Evolutionary conservation across 148 eudicot genomes (phyloP).

Genomic region (Talinum fruticosum): DNA sequence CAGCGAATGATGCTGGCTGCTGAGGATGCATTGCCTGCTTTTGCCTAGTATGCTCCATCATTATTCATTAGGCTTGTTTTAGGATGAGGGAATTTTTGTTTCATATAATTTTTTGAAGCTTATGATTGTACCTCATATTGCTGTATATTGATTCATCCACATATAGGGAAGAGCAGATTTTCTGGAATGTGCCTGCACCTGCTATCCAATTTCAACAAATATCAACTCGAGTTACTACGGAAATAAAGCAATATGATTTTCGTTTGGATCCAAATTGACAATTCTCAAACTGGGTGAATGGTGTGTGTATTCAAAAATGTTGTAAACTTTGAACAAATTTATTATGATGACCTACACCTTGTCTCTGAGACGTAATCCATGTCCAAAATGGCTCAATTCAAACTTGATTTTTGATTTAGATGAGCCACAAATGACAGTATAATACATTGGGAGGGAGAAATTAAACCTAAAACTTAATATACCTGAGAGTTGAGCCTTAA

Average conservation of each 20-base stretch:
- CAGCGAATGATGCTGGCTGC: constrained; percentile 67
- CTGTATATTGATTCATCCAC: constrained; percentile 20
- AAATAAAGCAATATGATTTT: neutral
- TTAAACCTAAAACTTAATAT: too few species aligned
- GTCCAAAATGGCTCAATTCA: too few species aligned
- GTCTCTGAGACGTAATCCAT: too few species aligned
- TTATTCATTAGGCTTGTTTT: neutral
- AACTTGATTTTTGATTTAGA: too few species aligned
- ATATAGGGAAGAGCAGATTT: neutral
- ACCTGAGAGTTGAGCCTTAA: too few species aligned
- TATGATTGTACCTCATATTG: constrained; percentile 6
- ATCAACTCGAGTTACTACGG: neutral
- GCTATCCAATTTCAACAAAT: neutral
- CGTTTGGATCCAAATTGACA: neutral
- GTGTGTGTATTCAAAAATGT: too few species aligned
- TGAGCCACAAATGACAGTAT: too few species aligned
- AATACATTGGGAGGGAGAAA: too few species aligned
- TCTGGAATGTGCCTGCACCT: neutral
- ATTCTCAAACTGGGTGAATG: too few species aligned
- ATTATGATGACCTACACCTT: too few species aligned
- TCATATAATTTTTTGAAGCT: neutral
- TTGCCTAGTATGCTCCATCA: neutral
- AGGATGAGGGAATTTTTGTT: neutral
- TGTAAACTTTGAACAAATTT: too few species aligned
- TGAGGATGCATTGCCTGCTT: constrained; percentile 35